These are phyloP conservation scores for Trifolium fragiferum DNA, from an alignment of 306 rosid species.

Conservation along the genomic window DNA sequence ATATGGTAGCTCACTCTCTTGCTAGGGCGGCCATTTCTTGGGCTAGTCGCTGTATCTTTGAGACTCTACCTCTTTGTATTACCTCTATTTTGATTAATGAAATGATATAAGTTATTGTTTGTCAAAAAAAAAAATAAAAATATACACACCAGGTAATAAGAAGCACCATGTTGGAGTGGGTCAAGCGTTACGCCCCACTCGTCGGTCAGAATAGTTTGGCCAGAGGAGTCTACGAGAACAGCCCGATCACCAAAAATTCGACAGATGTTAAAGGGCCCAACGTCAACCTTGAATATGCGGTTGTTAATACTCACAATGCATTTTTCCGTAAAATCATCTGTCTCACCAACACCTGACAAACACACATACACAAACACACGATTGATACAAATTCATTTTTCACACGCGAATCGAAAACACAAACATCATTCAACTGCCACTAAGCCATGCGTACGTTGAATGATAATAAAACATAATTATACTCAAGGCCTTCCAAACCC, in stretches of 20 bases:
- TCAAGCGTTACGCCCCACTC: conserved; percentile 83
- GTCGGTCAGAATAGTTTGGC: conserved; percentile 75
- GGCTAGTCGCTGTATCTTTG: no score
- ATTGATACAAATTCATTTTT: neutral
- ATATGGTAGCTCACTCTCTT: no score
- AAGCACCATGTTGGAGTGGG: conserved; percentile 74
- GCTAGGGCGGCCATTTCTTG: no score
- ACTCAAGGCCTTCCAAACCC: neutral
- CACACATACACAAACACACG: conserved; percentile 8
- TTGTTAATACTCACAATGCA: conserved; percentile 74
- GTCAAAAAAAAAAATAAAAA: no score
- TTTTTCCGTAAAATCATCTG: conserved; percentile 41
- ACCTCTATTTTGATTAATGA: no score
- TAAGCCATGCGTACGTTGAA: conserved; percentile 54
- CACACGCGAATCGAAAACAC: neutral
- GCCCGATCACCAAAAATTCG: conserved; percentile 79
- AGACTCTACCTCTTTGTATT: no score
- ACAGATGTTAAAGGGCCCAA: conserved; percentile 70
- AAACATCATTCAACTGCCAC: neutral
- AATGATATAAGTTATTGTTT: no score
- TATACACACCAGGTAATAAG: conserved; percentile 71
- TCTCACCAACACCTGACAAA: conserved; percentile 55
- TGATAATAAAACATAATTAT: neutral
- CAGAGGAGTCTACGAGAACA: conserved; percentile 67
- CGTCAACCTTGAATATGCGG: conserved; percentile 64